These are phyloP conservation scores for Dactylellina drechsleri DNA, from an alignment of 2,329 filamentous ascomycete genomes.

Conservation along the genomic window DNA sequence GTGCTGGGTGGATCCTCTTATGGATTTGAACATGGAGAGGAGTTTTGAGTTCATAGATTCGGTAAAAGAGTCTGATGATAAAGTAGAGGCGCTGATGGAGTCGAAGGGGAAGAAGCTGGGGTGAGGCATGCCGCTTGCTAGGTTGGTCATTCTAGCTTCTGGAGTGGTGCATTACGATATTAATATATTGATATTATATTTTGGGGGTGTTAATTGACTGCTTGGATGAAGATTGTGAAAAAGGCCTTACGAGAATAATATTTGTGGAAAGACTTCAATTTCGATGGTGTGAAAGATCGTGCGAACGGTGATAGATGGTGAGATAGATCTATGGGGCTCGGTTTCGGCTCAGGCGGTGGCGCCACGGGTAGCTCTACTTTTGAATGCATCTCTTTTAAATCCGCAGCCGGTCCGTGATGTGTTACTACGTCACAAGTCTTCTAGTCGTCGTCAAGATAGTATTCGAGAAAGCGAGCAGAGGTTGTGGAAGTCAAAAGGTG, in stretches of 20 bases:
- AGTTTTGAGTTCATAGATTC: constrained; percentile 58
- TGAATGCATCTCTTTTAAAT: constrained; percentile 25
- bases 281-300: constrained; percentile 71
- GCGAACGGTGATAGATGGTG: constrained; percentile 80
- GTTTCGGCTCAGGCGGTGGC: constrained; percentile 14
- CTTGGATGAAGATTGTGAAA: neutral
- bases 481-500: constrained; percentile 20
- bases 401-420: constrained; percentile 1
- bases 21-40: constrained; percentile 58
- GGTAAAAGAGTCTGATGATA: constrained; percentile 75
- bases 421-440: constrained; percentile 22
- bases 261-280: constrained; percentile 84
- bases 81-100: constrained; percentile 83
- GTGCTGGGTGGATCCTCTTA: constrained; percentile 63
- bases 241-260: constrained; percentile 64
- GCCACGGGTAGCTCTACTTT: constrained; percentile 17
- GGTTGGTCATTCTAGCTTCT: constrained; percentile 71
- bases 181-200: neutral
- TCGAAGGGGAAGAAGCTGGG: constrained; percentile 87
- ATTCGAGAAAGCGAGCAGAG: constrained; percentile 21
- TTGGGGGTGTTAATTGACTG: neutral
- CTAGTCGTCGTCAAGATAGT: constrained; percentile 26
- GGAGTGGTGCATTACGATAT: constrained; percentile 26
- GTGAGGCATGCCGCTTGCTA: constrained; percentile 79
- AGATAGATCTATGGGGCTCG: constrained; percentile 75